A percentile compares a stretch with the other conserved stretches of the same genome.
These are phyloP conservation scores for Yamadazyma mexicana DNA, from an alignment of 1,139 yeast genomes.

Conservation along the genomic window DNA sequence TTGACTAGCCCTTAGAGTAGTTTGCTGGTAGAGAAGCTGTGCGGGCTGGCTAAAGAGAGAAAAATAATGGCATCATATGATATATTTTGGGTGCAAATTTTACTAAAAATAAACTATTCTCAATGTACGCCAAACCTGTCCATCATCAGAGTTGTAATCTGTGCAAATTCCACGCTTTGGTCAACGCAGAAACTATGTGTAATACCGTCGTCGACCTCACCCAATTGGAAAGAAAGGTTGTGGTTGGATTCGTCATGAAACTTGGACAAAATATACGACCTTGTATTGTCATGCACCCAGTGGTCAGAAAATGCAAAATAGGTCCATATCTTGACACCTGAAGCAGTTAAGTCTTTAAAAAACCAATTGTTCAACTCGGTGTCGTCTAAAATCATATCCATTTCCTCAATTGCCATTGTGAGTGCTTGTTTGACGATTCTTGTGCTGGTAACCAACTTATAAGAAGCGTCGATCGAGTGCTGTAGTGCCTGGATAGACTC, in stretches of 20 bases:
- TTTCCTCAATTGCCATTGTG: conserved; percentile 59
- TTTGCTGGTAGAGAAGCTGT: too few relatives aligned
- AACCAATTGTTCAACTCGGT: conserved; percentile 49
- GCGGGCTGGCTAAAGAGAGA: too few relatives aligned
- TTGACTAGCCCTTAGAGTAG: not conserved
- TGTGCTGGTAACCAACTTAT: conserved; percentile 38
- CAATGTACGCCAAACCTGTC: conserved; percentile 1
- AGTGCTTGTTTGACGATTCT: conserved; percentile 51
- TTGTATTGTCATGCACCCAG: conserved; percentile 57
- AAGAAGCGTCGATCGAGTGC: conserved; percentile 45
- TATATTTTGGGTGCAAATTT: not conserved
- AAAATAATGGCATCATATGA: not conserved
- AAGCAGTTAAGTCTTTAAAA: conserved; percentile 32
- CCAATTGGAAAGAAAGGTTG: conserved; percentile 30
- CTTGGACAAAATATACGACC: conserved; percentile 37
- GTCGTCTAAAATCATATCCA: conserved; percentile 45
- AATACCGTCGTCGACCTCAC: conserved; percentile 31
- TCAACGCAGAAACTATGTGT: conserved; percentile 59
- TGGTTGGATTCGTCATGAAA: conserved; percentile 30
- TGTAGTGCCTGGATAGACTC: conserved; percentile 27
- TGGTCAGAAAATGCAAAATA: conserved; percentile 58
- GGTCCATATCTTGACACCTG: conserved; percentile 43
- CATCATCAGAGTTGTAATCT: conserved; percentile 28
- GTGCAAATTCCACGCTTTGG: conserved; percentile 53
- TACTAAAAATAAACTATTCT: too few relatives aligned